These are phyloP conservation scores for Cryptococcus sp. DNA, from an alignment of 1,284 basidiomycete genomes.

Conservation along the genomic window DNA sequence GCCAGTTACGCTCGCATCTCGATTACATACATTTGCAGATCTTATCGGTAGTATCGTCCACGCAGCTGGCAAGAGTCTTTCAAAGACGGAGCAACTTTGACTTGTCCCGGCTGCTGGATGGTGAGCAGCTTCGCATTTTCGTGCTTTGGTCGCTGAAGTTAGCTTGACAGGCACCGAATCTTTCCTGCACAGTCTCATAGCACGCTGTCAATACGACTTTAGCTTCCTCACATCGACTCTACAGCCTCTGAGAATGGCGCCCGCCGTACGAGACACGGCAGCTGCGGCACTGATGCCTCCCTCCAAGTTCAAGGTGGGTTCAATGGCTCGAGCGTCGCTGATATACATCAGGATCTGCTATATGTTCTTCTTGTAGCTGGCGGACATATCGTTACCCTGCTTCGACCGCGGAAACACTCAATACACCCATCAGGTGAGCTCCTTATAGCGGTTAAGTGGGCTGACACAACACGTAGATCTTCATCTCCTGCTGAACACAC, in stretches of 20 bases:
- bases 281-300: conserved; percentile 75
- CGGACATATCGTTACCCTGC: conserved; percentile 79
- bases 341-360: conserved; percentile 69
- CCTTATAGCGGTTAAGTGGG: neutral
- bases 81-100: conserved; percentile 89
- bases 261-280: conserved; percentile 65
- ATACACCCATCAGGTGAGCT: conserved; percentile 83
- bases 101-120: conserved; percentile 76
- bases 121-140: conserved; percentile 51
- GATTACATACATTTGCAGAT: conserved; percentile 94
- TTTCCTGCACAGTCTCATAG: conserved; percentile 71
- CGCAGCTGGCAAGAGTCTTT: conserved; percentile 82
- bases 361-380: conserved; percentile 83
- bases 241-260: conserved; percentile 74
- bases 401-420: conserved; percentile 87
- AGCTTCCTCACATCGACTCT: conserved; percentile 78
- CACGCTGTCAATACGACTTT: conserved; percentile 72
- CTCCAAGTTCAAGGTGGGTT: conserved; percentile 72
- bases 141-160: neutral
- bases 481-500: conserved; percentile 80
- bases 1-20: conserved; percentile 84
- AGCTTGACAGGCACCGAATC: conserved; percentile 68
- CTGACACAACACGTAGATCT: conserved; percentile 61
- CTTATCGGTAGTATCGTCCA: conserved; percentile 79
- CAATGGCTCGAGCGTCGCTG: neutral